Conservation (phyloP, 169 alveolate genomes). For the Pseudocohnilembus persalinus region DNA sequence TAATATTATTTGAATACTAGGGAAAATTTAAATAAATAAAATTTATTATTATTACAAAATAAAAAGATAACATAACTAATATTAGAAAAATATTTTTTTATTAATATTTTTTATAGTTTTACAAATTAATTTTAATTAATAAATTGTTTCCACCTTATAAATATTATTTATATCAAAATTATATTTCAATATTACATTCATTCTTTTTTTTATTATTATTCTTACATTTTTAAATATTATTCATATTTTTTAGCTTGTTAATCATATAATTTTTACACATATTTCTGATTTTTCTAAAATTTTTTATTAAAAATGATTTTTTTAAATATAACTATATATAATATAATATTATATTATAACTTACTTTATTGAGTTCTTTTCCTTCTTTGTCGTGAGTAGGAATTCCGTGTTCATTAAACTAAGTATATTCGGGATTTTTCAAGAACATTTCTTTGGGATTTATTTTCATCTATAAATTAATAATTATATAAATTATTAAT, state of each 20-base stretch:
- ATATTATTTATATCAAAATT: too few relatives aligned
- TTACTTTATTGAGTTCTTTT: conserved; percentile 18
- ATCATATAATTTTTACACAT: background rate
- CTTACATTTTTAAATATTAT: background rate
- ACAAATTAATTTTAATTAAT: background rate
- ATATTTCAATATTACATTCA: too few relatives aligned
- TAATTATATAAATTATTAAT: too few relatives aligned
- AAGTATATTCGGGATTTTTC: conserved; percentile 56
- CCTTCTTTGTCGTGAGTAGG: conserved; percentile 75
- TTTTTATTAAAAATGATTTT: conserved; percentile 62
- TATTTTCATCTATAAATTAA: conserved; percentile 9
- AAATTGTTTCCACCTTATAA: too few relatives aligned
- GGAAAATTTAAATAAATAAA: too few relatives aligned
- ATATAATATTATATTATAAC: too few relatives aligned
- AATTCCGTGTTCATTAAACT: conserved; percentile 79
- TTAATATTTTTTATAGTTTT: background rate
- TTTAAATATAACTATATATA: conserved; percentile 27
- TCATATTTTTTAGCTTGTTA: background rate
- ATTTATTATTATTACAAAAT: background rate
- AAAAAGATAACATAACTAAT: background rate
- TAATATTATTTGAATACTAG: too few relatives aligned
- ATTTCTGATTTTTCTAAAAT: conserved; percentile 44
- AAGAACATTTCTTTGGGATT: conserved; percentile 43
- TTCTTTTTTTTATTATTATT: too few relatives aligned
- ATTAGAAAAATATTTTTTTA: too few relatives aligned